Base-by-base conservation (phyloP, 441 rosid genomes). In the Pelargonium exstipulatum region DNA sequence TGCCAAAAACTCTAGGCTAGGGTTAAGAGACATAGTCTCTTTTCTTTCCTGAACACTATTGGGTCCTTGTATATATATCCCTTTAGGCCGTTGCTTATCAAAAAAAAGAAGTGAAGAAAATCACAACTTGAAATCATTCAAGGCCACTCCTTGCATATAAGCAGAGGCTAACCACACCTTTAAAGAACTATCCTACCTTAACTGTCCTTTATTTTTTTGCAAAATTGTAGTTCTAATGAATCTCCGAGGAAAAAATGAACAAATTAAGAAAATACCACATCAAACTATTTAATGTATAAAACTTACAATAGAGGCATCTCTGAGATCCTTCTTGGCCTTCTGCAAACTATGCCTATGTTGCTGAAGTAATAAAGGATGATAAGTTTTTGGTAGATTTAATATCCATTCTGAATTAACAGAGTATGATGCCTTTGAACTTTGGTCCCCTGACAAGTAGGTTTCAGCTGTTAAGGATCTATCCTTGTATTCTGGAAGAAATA, bases 321-420 rank as follows among this genome's bases (percentile, higher is more conserved):
- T 82, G 68, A 78, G 71, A 73, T 82, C 82, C 83, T 86, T 86
- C 74, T 17, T 73, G 55, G 77, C 85, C 76, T 78, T 79, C 82
- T 74, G 81, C 78, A 83, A 72, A 74, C 83, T 80, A 86, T 83
- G 78, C 76, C 84, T 84, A 71, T 94, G 90, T 78, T 87, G 93
- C 83, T 88, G 86, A 75, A 94, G 89, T 71, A 94, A 76, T 66
- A 94, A 76, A 75, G 99, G 97, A 83, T 91, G 97, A 78, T 85
- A 81, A 78, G 95, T 90, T 77, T 86, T 85, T 64, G 90, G 94
- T 75, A 94, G 84, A 86, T 84, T 88, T 74, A 94, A 58, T 57
- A 77, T 75, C 99, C 96, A 91, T 67, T 88, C 92, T 49, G 67
- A 67, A 77, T 76, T 78, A 37, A 26, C 29, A 60, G 78, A 48